Evolutionary conservation across 352 stramenopile species (phyloP), one percentile per base, ranked within the genome.

Genomic region (Phytopythium sindhum): DNA sequence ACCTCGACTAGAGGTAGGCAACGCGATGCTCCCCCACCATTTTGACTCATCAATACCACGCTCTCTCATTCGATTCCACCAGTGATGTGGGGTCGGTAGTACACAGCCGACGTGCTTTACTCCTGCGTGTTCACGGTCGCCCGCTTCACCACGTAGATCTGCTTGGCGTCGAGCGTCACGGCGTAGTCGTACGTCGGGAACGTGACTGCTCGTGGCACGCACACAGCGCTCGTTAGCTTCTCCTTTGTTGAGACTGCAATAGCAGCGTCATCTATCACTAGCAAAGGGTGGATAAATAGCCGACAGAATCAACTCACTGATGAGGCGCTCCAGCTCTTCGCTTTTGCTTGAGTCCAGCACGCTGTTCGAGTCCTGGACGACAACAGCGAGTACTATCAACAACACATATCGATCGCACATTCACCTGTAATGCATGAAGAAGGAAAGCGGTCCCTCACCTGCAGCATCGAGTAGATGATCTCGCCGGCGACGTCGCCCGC

Each of bases 121-220:
- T 62, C 58, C 63, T 78, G 73, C 59, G 73, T 58, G 55, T 69
- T 55, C 7, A 63, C 58, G 54, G 57, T 82, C 48, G 64, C 77
- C 60, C 81, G 74, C 77, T 94, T 91, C 31, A 92, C 81, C 54
- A 94, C 69, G 69, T 90, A 92, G 53, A 92, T 75, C 60, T 91
- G 78, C 37, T 78, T 56, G 31, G 60, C 72, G 66, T 85, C 80
- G 42, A 89, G 70, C 52, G 81, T 90, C 57, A 94, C 83, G 2
- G 80, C 77, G 48, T 81, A 92, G 53, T 90, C 73, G 59, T 80
- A 92, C 3, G 64, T 78, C 0, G 85, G 76, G 50, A 89, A 92
- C 8, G 77, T 80, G 55, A 94, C 81, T 90, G 48, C 2, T 15
- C 21, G 24, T 53, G 10, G 9, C 9, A 21, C 7, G 19, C 24